Conservation (phyloP, 331 rosid genomes). For the Arachis monticola region DNA sequence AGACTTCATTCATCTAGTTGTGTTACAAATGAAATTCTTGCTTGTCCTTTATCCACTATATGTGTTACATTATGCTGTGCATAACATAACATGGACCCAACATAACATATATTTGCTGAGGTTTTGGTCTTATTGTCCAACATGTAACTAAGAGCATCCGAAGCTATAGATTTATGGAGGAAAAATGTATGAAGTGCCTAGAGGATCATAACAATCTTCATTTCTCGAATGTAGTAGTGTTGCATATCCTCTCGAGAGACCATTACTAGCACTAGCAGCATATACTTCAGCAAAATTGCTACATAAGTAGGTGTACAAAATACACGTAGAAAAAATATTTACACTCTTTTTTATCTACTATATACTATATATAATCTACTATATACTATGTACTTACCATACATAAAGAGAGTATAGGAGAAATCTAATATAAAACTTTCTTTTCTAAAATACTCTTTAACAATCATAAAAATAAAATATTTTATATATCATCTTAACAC, state of each 20-base stretch:
- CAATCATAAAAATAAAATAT: too few relatives aligned
- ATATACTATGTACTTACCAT: too few relatives aligned
- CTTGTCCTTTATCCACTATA: not conserved
- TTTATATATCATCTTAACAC: too few relatives aligned
- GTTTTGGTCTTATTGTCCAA: not conserved
- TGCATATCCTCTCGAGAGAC: not conserved
- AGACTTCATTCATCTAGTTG: too few relatives aligned
- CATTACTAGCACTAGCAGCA: not conserved
- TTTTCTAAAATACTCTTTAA: too few relatives aligned
- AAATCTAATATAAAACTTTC: too few relatives aligned
- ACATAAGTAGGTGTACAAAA: not conserved
- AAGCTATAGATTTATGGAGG: not conserved
- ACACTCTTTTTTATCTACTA: not conserved
- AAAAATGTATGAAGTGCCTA: conserved; percentile 14
- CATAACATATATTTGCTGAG: too few relatives aligned
- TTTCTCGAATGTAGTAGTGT: not conserved
- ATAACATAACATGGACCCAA: not conserved
- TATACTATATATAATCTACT: too few relatives aligned
- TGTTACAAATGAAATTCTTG: not conserved
- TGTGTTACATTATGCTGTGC: conserved; percentile 1
- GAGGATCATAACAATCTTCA: not conserved
- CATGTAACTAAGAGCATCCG: not conserved
- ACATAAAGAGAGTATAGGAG: too few relatives aligned
- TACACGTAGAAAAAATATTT: not conserved
- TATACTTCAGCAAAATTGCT: not conserved